Base-by-base conservation (phyloP, 2,329 filamentous ascomycete species). In the Grosmannia penicillata region DNA sequence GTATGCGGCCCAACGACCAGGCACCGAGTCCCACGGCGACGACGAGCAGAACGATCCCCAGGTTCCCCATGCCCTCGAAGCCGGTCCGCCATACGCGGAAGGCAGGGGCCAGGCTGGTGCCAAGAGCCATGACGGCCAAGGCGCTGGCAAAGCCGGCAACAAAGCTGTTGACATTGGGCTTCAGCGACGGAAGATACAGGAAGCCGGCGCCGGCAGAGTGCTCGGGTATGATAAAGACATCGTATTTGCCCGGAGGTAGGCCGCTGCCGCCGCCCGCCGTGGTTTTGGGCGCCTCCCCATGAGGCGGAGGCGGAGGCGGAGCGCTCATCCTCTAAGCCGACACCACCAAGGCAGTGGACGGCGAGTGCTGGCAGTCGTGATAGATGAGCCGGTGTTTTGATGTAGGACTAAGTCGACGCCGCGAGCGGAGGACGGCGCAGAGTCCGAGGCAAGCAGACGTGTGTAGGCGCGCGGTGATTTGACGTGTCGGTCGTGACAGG, bases 221-320 rank as follows among this genome's bases (percentile, higher is more conserved):
- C 33, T 87, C 84, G 8, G 89, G 89, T 52, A 96, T 87, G 56
- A 95, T 81, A 63, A 95, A 95, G 54, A 96, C 93, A 63, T 96
- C 89, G 60, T 94, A 96, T 55, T 91, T 93, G 39, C 89, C 87
- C 1, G 82, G 70, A 3, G 89, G 89, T 34, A 95, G 65, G 10
- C 57, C 55, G 39, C 60, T 57, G n/a, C 57, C 54, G 38, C 60
- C n/a, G n/a, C n/a, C n/a, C n/a, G n/a, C 57, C 37, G 74, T 68
- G 17, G 72, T 73, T 56, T 78, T 78, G 36, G 84, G 82, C 48
- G 76, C 79, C 53, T 76, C 70, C 59, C 86, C 85, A 62, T 94
- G 86, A 54, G 86, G 86, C 48, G 82, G 83, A 48, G 84, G 85
- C 47, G 86, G 86, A 45, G 86, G 86, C 46, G 80, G 80, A 49